A percentile compares a stretch with the other conserved stretches of the same genome.
These are phyloP conservation scores for Medicago arabica DNA, from an alignment of 306 rosid species.

Conservation along the genomic window DNA sequence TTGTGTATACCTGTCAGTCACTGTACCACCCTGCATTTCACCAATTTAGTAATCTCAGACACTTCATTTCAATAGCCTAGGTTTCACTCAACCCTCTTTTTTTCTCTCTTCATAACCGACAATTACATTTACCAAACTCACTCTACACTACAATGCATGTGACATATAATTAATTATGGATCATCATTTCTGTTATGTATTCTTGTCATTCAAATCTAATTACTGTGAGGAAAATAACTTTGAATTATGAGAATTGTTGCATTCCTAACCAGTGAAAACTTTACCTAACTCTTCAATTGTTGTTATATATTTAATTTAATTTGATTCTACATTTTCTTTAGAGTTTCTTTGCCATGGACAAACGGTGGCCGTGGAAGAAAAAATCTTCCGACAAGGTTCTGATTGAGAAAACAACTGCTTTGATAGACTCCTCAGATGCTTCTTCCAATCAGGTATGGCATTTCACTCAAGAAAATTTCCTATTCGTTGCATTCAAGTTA, in stretches of 20 bases:
- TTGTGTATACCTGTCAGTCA: conserved; percentile 14
- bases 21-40: conserved; percentile 8
- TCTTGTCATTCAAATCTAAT: background rate
- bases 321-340: background rate
- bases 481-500: background rate
- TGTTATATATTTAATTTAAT: background rate
- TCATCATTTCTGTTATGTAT: background rate
- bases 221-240: background rate
- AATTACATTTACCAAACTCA: conserved; percentile 22
- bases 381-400: conserved; percentile 84
- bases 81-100: conserved; percentile 26
- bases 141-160: background rate
- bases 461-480: background rate
- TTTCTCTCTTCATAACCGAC: conserved; percentile 27
- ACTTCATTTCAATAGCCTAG: background rate
- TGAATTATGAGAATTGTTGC: conserved; percentile 21
- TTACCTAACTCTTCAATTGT: background rate
- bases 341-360: conserved; percentile 69
- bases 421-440: conserved; percentile 54
- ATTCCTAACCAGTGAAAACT: background rate
- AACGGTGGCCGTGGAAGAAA: conserved; percentile 99
- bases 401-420: conserved; percentile 64
- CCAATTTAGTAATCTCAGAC: conserved; percentile 30
- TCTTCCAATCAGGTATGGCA: conserved; percentile 49
- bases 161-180: background rate